Conservation (phyloP, 305 asterid species). For the Striga hermonthica region DNA sequence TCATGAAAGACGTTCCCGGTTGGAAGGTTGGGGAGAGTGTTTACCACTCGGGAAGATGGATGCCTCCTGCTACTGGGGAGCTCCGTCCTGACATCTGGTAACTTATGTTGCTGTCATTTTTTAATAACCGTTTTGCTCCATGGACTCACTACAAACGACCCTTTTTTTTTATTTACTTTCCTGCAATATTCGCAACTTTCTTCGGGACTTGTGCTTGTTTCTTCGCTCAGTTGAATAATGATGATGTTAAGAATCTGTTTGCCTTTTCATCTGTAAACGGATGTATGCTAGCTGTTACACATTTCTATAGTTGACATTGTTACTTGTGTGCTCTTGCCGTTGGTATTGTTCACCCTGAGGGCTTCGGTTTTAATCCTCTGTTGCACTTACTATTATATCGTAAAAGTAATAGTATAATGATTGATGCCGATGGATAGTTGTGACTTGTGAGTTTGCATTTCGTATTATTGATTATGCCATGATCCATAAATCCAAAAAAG, state of each 20-base stretch:
- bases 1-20: conserved; percentile 95
- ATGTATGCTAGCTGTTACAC: conserved; percentile 1
- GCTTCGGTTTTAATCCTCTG: neutral
- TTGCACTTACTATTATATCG: neutral
- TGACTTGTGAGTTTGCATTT: neutral
- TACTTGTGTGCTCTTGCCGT: neutral
- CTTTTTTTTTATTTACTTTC: conserved; percentile 17
- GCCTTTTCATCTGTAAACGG: conserved; percentile 26
- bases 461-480: neutral
- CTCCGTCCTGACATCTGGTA: conserved; percentile 80
- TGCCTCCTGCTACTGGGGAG: conserved; percentile 87
- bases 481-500: neutral
- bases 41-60: conserved; percentile 82
- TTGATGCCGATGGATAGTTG: neutral
- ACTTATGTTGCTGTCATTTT: conserved; percentile 9
- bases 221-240: conserved; percentile 39
- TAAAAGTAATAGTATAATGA: too few species aligned
- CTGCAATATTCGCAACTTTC: conserved; percentile 25
- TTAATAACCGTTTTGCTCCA: neutral
- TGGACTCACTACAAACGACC: conserved; percentile 19
- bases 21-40: conserved; percentile 90
- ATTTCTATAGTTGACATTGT: conserved; percentile 5
- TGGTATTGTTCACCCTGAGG: neutral
- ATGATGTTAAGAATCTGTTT: conserved; percentile 38
- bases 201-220: conserved; percentile 24